phyloP scores from a whole-genome alignment of 495 filamentous ascomycete species.

The Niebla homalea region DNA sequence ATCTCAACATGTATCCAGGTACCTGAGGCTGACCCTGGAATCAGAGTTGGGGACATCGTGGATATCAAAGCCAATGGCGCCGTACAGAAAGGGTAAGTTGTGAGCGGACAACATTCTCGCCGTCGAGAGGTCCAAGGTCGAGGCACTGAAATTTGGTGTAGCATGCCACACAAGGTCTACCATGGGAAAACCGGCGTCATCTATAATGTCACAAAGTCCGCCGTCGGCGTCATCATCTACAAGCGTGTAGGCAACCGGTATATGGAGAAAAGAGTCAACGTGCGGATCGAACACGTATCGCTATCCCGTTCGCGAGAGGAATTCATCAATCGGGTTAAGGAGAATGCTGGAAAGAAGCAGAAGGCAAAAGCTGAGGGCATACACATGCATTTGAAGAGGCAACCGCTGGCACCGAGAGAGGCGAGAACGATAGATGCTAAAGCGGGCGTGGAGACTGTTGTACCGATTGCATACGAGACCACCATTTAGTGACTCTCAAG shows the following conservation, averaged over 20 bases:
- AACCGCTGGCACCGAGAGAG: constrained; percentile 65
- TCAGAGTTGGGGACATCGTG: constrained; percentile 91
- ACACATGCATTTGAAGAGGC: constrained; percentile 82
- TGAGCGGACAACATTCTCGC: background rate
- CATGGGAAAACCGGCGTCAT: constrained; percentile 96
- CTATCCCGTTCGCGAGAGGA: constrained; percentile 87
- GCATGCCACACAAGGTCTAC: constrained; percentile 98
- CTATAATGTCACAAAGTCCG: constrained; percentile 95
- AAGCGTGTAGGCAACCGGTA: constrained; percentile 96
- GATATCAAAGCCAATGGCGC: constrained; percentile 95
- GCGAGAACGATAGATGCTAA: constrained; percentile 61
- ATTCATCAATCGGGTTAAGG: constrained; percentile 92
- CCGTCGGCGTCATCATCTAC: constrained; percentile 95
- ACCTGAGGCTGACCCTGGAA: constrained; percentile 11
- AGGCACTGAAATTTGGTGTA: constrained; percentile 31
- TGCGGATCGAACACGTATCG: constrained; percentile 94
- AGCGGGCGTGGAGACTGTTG: constrained; percentile 77
- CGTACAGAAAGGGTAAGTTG: constrained; percentile 88
- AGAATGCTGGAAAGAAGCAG: constrained; percentile 80
- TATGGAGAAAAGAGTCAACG: constrained; percentile 98
- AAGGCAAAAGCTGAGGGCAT: constrained; percentile 81
- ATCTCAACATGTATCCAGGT: constrained; percentile 1
- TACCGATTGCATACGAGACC: constrained; percentile 90
- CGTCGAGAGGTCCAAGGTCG: constrained; percentile 4
- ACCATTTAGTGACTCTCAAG: constrained; percentile 58